phyloP scores from a whole-genome alignment of 2,329 filamentous ascomycete species.

The Ascosphaera pollenicola region DNA sequence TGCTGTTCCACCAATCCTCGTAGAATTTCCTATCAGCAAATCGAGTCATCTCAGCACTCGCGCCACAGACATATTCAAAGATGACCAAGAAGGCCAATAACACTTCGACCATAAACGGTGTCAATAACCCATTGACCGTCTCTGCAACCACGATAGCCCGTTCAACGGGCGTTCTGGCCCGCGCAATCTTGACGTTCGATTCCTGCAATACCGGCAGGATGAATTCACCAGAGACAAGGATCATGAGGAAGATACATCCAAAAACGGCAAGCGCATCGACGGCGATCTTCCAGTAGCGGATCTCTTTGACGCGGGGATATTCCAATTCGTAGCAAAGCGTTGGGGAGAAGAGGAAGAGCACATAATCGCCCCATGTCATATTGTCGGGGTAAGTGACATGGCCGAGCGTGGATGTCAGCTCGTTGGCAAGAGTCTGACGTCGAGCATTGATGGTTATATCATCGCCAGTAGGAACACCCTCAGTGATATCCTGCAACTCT shows the following conservation, averaged over 20 bases:
- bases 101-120: constrained; percentile 94
- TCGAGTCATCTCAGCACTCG: constrained; percentile 79
- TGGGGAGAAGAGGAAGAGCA: constrained; percentile 75
- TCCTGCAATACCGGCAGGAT: constrained; percentile 75
- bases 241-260: constrained; percentile 88
- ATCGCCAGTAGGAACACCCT: constrained; percentile 11
- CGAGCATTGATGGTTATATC: constrained; percentile 36
- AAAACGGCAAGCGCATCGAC: constrained; percentile 80
- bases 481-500: constrained; percentile 7
- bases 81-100: constrained; percentile 93
- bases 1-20: constrained; percentile 45
- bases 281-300: constrained; percentile 60
- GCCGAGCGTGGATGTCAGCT: constrained; percentile 78
- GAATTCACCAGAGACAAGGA: constrained; percentile 79
- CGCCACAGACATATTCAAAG: constrained; percentile 89
- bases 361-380: constrained; percentile 58
- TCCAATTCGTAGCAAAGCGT: constrained; percentile 96
- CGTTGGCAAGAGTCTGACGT: constrained; percentile 68
- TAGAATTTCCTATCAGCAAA: constrained; percentile 95
- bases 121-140: constrained; percentile 74
- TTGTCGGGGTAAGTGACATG: constrained; percentile 80
- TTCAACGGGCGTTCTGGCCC: constrained; percentile 33
- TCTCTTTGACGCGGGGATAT: constrained; percentile 58
- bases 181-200: constrained; percentile 34
- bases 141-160: constrained; percentile 63